Conservation (phyloP, 129 eudicot genomes). For the Kitagawia praeruptora region DNA sequence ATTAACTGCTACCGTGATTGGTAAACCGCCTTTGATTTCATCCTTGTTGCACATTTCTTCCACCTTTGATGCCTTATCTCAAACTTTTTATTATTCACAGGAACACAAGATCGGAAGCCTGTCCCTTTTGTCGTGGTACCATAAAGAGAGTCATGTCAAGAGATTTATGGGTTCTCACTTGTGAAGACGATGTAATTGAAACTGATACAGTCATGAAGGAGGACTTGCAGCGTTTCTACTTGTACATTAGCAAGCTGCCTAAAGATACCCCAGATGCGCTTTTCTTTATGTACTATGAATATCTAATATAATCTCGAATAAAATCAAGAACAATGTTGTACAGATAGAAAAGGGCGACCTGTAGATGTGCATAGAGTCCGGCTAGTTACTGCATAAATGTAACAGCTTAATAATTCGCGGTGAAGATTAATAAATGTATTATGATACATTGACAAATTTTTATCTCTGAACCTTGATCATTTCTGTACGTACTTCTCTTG, state of each 20-base stretch:
- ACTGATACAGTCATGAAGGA: conserved; percentile 59
- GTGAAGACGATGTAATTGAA: conserved; percentile 69
- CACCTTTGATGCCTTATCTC: not conserved
- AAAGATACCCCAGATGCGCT: conserved; percentile 76
- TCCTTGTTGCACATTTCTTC: not conserved
- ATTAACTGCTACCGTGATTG: conserved; percentile 91
- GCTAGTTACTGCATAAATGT: conserved; percentile 25
- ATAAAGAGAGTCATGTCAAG: conserved; percentile 77
- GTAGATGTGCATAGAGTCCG: conserved; percentile 63
- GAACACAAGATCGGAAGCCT: conserved; percentile 77
- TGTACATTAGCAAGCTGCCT: conserved; percentile 72
- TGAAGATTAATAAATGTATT: conserved; percentile 11
- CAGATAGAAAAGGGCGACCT: conserved; percentile 53
- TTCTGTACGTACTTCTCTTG: no score
- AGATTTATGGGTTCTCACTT: conserved; percentile 89
- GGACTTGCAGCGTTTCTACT: conserved; percentile 67
- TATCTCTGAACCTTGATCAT: not conserved
- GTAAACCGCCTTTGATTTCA: conserved; percentile 24
- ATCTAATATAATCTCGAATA: conserved; percentile 38
- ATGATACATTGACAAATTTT: conserved; percentile 2
- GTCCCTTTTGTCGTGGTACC: conserved; percentile 92
- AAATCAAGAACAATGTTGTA: conserved; percentile 24
- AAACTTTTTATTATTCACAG: conserved; percentile 26
- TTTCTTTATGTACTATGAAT: conserved; percentile 86
- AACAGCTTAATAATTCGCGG: conserved; percentile 16